phyloP scores from a whole-genome alignment of 192 early-diverging fungal genomes.

The Chytriomyces sp. region DNA sequence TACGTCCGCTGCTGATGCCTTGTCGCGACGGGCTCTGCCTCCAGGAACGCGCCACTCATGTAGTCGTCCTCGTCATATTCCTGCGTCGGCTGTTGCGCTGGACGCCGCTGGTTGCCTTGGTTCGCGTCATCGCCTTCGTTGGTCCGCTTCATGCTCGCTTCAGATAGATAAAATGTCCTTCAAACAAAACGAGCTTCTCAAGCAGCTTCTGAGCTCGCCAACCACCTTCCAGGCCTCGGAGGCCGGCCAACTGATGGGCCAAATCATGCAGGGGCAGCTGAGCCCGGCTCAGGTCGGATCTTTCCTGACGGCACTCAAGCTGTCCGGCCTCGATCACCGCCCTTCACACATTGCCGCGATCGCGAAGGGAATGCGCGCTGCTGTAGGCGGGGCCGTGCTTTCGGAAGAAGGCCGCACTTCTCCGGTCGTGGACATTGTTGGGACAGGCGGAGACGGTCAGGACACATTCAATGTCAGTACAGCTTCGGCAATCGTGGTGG shows the following conservation, averaged over 20 bases:
- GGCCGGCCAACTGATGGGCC: slow-evolving; percentile 11
- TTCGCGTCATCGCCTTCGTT: too few species aligned
- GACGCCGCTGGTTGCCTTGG: too few species aligned
- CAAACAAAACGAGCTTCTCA: slow-evolving; percentile 47
- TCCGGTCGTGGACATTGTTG: slow-evolving; percentile 83
- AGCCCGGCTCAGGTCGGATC: slow-evolving; percentile 85
- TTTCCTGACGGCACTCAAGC: slow-evolving; percentile 79
- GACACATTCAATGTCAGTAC: slow-evolving; percentile 98
- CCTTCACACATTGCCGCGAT: slow-evolving; percentile 78
- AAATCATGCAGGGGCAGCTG: slow-evolving; percentile 74
- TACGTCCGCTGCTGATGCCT: slow-evolving; percentile 21
- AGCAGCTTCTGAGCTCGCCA: slow-evolving; percentile 56
- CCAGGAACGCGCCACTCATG: slow-evolving; percentile 40
- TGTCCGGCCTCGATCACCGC: slow-evolving; percentile 69
- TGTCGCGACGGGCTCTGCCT: not conserved
- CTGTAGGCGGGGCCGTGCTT: slow-evolving; percentile 45
- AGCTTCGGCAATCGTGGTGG: slow-evolving; percentile 86
- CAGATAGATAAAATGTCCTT: not conserved
- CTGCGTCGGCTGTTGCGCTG: too few species aligned
- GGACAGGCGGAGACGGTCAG: slow-evolving; percentile 98
- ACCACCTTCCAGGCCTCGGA: slow-evolving; percentile 22
- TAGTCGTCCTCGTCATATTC: slow-evolving; percentile 50
- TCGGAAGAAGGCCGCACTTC: slow-evolving; percentile 25
- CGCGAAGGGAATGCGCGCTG: slow-evolving; percentile 72
- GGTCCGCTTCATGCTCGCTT: too few species aligned